Base-by-base conservation (phyloP, 768 basidiomycete genomes). In the Pisolithus tinctorius region DNA sequence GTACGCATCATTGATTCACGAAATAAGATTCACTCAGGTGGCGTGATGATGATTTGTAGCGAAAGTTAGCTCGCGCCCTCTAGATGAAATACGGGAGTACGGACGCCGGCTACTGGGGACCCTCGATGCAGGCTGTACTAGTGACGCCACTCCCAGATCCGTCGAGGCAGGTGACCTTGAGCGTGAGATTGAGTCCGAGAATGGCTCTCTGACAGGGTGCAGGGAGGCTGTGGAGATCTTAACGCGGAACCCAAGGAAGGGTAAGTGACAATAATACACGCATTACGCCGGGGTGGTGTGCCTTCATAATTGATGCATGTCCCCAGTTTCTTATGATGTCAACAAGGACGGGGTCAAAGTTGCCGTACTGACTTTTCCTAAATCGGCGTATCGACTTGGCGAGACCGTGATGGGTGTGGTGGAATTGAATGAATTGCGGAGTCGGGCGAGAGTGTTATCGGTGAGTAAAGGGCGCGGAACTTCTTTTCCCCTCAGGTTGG, bases 341-440 rank as follows among this genome's bases (percentile, higher is more conserved):
- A 88, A 84, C 63, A 96, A 97, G 72, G 91, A 95, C 34, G 92
- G 88, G 0, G 79, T 88, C 36, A 82, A 83, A 39, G 92, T 98
- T 52, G 94, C 95, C 6, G 84, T 89, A 36, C 68, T 99, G 13
- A 96, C 93, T 0, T 89, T 99, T 56, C 83, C 88, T 25, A 97
- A 97, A 69, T 83, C 86, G 38, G 88, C 90, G 0, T 97, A 90
- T 67, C 71, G 95, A 17, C 79, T 97, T 0, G 95, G 95, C 4
- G 94, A 99, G 70, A 93, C 93, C 0, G 83, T 97, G 23, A 70
- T 84, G 42, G 95, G 94, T 3, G 83, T 94, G 0, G 84, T 99
- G 23, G 85, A 91, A 61, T 63, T 98, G 55, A 98, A 99, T 63
- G 79, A 83, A 27, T 74, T 81, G 36, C 69, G 69, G n/a, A 77